These are phyloP conservation scores for Colletotrichum destructivum DNA, from an alignment of 2,329 filamentous ascomycete species.

Conservation along the genomic window DNA sequence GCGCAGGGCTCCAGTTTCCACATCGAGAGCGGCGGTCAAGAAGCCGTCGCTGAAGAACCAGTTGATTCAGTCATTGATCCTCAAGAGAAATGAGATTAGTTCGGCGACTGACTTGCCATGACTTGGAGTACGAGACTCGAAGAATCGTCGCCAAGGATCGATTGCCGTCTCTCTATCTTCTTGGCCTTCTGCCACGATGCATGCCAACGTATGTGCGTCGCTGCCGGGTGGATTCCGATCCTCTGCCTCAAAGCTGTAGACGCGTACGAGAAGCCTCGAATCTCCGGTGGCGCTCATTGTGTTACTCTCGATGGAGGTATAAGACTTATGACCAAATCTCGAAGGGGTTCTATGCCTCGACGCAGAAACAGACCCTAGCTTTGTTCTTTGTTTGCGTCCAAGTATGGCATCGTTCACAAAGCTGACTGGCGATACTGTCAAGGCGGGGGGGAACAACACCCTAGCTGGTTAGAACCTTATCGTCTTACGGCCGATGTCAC, in stretches of 20 bases:
- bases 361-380: too few relatives aligned
- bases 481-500: background rate
- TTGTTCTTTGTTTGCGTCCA: background rate
- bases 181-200: constrained; percentile 30
- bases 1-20: constrained; percentile 35
- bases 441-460: background rate
- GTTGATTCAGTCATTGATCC: background rate
- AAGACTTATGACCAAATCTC: too few relatives aligned
- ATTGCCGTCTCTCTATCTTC: constrained; percentile 4
- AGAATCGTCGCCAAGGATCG: constrained; percentile 40
- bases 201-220: background rate
- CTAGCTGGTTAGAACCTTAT: background rate
- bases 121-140: constrained; percentile 20
- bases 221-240: constrained; percentile 18
- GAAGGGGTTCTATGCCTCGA: too few relatives aligned
- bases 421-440: too few relatives aligned
- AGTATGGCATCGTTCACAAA: background rate
- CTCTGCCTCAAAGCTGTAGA: constrained; percentile 31
- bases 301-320: background rate
- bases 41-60: background rate
- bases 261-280: constrained; percentile 9
- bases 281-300: background rate
- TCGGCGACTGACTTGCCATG: background rate
- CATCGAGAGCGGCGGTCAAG: constrained; percentile 26
- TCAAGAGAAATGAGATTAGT: background rate